Percentiles rank a stretch among this genome's conserved stretches.
Conservation (phyloP, 192 early-diverging fungal species). For the Backusella tarrabulga region DNA sequence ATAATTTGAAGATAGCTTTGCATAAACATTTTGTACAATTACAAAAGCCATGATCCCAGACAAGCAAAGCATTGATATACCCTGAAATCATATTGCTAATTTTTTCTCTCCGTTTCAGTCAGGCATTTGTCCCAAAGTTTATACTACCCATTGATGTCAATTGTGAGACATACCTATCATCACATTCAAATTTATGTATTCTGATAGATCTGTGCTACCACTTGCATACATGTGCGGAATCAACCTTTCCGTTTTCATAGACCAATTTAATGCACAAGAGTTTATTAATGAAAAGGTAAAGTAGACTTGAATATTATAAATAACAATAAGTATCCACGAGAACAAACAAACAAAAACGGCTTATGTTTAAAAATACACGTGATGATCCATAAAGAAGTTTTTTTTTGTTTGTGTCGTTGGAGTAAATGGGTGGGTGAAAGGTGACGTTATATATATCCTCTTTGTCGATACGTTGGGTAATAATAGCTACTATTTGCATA, state of each 20-base stretch:
- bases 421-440: background rate
- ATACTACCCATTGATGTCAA: background rate
- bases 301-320: background rate
- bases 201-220: background rate
- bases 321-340: conserved; percentile 1
- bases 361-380: background rate
- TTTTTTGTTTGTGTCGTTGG: background rate
- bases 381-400: background rate
- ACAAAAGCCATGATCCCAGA: background rate
- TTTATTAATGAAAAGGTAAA: background rate
- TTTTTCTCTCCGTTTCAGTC: background rate
- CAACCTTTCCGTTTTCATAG: background rate
- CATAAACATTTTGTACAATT: too few species aligned
- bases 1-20: too few species aligned
- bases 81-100: background rate
- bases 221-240: background rate
- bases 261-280: background rate
- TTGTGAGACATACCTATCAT: background rate
- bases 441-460: background rate
- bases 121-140: background rate
- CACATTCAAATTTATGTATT: background rate
- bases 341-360: background rate
- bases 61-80: background rate
- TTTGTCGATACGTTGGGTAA: background rate
- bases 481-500: background rate